These are phyloP conservation scores for Spencermartinsiella europaea DNA, from an alignment of 805 yeast genomes.

Conservation along the genomic window DNA sequence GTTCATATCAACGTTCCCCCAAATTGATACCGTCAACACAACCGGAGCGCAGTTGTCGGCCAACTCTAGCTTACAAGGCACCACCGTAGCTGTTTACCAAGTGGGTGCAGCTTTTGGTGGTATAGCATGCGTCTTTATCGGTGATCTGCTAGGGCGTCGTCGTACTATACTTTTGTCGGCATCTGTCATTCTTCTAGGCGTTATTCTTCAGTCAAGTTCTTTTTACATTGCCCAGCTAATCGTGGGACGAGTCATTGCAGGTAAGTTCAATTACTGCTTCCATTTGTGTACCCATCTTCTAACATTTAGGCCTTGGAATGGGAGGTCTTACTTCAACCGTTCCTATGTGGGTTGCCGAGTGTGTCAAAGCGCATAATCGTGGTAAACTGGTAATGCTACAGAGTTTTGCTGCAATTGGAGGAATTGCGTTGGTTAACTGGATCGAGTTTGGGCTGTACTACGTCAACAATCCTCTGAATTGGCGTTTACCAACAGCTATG, in stretches of 20 bases:
- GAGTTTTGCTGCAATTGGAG: slow-evolving; percentile 7
- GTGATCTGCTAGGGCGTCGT: slow-evolving; percentile 45
- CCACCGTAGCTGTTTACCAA: too few species aligned
- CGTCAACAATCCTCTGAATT: slow-evolving; percentile 5
- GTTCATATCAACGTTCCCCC: too few species aligned
- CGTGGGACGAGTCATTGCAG: slow-evolving; percentile 62
- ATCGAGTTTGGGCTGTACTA: slow-evolving; percentile 9
- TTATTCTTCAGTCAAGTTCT: slow-evolving; percentile 39
- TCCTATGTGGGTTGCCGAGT: slow-evolving; percentile 78
- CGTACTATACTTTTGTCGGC: slow-evolving; percentile 43
- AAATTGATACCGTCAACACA: too few species aligned
- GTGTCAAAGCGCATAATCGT: slow-evolving; percentile 58
- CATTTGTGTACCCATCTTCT: too few species aligned
- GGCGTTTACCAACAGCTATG: slow-evolving; percentile 21
- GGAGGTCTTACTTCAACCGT: slow-evolving; percentile 75
- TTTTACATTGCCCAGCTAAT: slow-evolving; percentile 20
- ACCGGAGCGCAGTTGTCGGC: too few species aligned
- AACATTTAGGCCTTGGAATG: slow-evolving; percentile 48
- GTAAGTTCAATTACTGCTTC: too few species aligned
- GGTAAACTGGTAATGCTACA: slow-evolving; percentile 40
- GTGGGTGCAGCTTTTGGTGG: too few species aligned
- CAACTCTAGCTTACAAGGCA: too few species aligned
- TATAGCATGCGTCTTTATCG: too few species aligned
- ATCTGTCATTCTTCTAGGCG: slow-evolving; percentile 46
- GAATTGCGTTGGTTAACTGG: slow-evolving; percentile 9